phyloP scores from a whole-genome alignment of 2,329 filamentous ascomycete species.

The Diaporthe sp. region DNA sequence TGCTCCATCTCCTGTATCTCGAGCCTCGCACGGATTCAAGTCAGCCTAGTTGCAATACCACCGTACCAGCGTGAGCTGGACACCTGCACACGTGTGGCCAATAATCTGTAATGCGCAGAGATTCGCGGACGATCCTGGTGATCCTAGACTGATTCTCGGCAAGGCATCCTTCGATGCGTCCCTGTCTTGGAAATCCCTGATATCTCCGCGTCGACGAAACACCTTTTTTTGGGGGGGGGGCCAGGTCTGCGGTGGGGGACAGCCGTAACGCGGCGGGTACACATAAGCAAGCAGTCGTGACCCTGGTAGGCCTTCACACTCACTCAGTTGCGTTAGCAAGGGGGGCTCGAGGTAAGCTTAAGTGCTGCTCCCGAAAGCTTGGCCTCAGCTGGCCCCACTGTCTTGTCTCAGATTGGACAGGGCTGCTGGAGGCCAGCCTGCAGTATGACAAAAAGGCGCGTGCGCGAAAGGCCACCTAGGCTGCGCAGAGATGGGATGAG shows the following conservation, averaged over 20 bases:
- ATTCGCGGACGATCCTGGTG: constrained; percentile 13
- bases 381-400: constrained; percentile 20
- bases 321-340: neutral
- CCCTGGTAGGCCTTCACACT: neutral
- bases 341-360: constrained; percentile 30
- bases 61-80: neutral
- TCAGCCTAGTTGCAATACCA: constrained; percentile 3
- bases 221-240: too few relatives aligned
- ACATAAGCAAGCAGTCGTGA: constrained; percentile 1
- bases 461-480: neutral
- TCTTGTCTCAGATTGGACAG: constrained; percentile 26
- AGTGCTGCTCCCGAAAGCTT: constrained; percentile 25
- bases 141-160: constrained; percentile 4
- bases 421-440: constrained; percentile 16
- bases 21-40: constrained; percentile 10
- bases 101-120: neutral
- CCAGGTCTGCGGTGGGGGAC: neutral
- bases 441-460: neutral
- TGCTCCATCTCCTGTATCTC: constrained; percentile 12
- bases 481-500: constrained; percentile 10
- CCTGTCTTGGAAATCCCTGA: constrained; percentile 13
- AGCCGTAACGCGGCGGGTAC: neutral
- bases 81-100: neutral
- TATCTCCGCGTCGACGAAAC: constrained; percentile 7
- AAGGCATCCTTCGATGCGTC: neutral